Percentiles rank a stretch among this genome's conserved stretches.
Conservation (phyloP, 371 early-diverging fungal genomes). For the Sporodiniella umbellata region DNA sequence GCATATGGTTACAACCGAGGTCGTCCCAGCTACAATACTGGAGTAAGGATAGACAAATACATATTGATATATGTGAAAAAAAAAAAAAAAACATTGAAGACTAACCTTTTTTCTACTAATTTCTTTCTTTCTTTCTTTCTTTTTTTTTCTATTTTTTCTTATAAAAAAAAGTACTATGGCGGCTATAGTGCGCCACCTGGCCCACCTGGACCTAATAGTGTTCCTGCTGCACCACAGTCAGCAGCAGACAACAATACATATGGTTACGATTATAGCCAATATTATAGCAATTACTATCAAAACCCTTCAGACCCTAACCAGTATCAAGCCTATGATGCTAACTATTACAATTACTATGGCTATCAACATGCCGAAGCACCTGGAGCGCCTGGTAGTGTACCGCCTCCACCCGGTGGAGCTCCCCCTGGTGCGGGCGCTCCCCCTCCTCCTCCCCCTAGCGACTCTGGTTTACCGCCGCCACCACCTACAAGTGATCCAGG, state of each 20-base stretch:
- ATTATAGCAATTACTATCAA: slow-evolving; percentile 19
- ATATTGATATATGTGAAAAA: background rate
- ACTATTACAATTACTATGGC: slow-evolving; percentile 43
- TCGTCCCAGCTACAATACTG: slow-evolving; percentile 15
- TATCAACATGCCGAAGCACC: slow-evolving; percentile 15
- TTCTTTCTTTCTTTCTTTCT: too few relatives aligned
- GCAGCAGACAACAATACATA: slow-evolving; percentile 12
- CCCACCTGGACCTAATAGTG: too few relatives aligned
- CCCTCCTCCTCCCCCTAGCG: background rate
- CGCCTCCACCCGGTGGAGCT: slow-evolving; percentile 10
- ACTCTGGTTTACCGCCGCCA: background rate
- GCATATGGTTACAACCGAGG: slow-evolving; percentile 35
- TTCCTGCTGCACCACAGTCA: slow-evolving; percentile 2
- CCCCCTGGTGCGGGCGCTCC: slow-evolving; percentile 18
- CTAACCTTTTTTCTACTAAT: slow-evolving; percentile 24
- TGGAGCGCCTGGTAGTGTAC: slow-evolving; percentile 9
- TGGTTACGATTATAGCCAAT: slow-evolving; percentile 12
- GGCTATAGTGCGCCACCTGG: slow-evolving; percentile 6
- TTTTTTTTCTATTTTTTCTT: too few relatives aligned
- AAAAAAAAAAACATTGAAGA: background rate
- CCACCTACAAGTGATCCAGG: background rate
- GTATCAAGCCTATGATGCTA: slow-evolving; percentile 37
- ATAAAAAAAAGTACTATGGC: slow-evolving; percentile 9
- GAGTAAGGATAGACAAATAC: slow-evolving; percentile 16
- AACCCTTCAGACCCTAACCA: slow-evolving; percentile 8